Conservation (phyloP, 805 yeast genomes). For the Starmera amethionina region DNA sequence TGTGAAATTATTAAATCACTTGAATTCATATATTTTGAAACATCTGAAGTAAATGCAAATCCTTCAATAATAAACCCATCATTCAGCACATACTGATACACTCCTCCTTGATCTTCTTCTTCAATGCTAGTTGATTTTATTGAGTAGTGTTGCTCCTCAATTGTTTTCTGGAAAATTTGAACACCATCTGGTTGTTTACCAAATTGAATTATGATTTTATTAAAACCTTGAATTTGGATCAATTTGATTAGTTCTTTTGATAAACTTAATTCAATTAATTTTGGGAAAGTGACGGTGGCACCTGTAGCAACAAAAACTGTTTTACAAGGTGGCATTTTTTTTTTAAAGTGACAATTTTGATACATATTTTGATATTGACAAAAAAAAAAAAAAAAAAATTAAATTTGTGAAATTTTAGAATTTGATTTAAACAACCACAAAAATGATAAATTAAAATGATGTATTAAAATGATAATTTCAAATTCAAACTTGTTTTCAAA, state of each 20-base stretch:
- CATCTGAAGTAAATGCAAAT: constrained; percentile 34
- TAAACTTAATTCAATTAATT: constrained; percentile 39
- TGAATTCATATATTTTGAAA: constrained; percentile 29
- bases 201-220: constrained; percentile 44
- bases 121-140: neutral
- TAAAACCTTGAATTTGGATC: constrained; percentile 28
- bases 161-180: constrained; percentile 9
- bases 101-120: constrained; percentile 1
- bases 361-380: neutral
- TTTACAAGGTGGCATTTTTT: neutral
- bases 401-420: no score
- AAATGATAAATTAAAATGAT: no score
- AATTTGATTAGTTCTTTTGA: constrained; percentile 22
- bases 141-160: neutral
- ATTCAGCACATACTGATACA: neutral
- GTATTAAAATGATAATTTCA: no score
- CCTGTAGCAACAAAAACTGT: constrained; percentile 67
- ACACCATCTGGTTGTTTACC: constrained; percentile 31
- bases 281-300: constrained; percentile 77
- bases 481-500: no score
- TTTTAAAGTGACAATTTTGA: no score
- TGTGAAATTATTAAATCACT: constrained; percentile 71
- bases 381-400: no score
- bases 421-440: no score
- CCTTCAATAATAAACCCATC: constrained; percentile 28